These are phyloP conservation scores for Diplodia intermedia DNA, from an alignment of 2,329 filamentous ascomycete genomes.

Conservation along the genomic window DNA sequence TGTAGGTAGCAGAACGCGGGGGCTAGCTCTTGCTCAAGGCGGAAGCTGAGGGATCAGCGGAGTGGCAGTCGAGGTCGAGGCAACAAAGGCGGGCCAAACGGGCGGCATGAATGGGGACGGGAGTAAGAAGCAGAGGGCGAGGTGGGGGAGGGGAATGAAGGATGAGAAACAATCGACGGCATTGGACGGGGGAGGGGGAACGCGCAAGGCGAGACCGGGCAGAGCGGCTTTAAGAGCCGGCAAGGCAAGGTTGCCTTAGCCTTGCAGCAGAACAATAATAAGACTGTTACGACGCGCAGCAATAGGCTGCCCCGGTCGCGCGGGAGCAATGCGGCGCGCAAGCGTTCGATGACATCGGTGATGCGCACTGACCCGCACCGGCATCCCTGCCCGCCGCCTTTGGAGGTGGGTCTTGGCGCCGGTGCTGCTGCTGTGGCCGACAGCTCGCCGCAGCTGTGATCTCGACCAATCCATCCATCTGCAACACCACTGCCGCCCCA, in stretches of 20 bases:
- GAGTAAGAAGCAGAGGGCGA: background rate
- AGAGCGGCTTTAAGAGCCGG: conserved; percentile 1
- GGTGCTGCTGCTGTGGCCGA: conserved; percentile 5
- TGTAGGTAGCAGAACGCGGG: background rate
- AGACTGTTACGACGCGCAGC: background rate
- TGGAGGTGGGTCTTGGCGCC: conserved; percentile 13
- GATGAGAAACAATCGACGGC: conserved; percentile 18
- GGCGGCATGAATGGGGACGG: conserved; percentile 24
- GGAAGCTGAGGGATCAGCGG: conserved; percentile 5
- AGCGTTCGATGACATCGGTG: conserved; percentile 28
- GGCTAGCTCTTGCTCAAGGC: background rate
- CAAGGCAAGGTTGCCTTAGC: background rate
- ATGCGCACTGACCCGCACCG: background rate
- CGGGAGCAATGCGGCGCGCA: conserved; percentile 16
- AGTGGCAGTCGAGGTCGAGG: conserved; percentile 1
- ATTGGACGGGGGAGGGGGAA: background rate
- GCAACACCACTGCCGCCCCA: conserved; percentile 21
- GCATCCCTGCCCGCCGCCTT: conserved; percentile 10
- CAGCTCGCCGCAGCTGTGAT: conserved; percentile 36
- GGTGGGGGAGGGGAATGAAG: background rate
- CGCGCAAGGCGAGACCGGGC: background rate
- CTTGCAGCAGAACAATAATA: background rate
- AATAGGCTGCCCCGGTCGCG: background rate
- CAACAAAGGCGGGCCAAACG: conserved; percentile 12
- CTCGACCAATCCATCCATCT: conserved; percentile 31